phyloP scores from a whole-genome alignment of 1,284 basidiomycete species.

The Ustilago crameri region DNA sequence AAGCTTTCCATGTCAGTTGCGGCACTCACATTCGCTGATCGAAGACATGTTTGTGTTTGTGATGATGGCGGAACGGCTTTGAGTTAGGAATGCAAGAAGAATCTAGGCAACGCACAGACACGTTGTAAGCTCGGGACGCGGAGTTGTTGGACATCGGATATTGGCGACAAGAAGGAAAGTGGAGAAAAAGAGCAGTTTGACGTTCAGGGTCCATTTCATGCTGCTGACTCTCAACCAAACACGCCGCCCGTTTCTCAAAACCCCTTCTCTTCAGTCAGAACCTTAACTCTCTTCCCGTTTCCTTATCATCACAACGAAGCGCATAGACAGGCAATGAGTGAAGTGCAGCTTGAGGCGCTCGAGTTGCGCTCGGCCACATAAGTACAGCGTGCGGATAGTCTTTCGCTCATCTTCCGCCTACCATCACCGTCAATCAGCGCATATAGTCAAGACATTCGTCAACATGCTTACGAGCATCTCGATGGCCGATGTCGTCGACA shows the following conservation, averaged over 20 bases:
- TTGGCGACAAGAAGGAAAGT: not conserved
- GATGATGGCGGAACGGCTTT: not conserved
- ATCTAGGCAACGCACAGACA: conserved; percentile 2
- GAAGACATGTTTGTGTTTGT: conserved; percentile 15
- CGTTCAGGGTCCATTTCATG: conserved; percentile 19
- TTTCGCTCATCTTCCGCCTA: not conserved
- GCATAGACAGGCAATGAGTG: not conserved
- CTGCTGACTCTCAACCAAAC: not conserved
- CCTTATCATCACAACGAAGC: conserved; percentile 1
- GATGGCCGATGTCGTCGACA: conserved; percentile 45
- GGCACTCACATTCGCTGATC: conserved; percentile 31
- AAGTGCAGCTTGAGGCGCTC: too few relatives aligned
- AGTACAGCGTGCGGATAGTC: not conserved
- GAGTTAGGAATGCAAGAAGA: not conserved
- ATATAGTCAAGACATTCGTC: not conserved
- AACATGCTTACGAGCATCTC: conserved; percentile 38
- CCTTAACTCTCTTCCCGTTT: conserved; percentile 1
- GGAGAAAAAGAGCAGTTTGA: not conserved
- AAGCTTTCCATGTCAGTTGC: too few relatives aligned
- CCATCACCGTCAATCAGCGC: not conserved
- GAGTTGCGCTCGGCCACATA: not conserved
- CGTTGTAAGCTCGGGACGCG: conserved; percentile 24
- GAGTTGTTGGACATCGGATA: conserved; percentile 22
- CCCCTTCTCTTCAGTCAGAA: not conserved
- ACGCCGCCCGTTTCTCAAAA: not conserved